Evolutionary conservation across 1,284 basidiomycete species (phyloP).

Genomic region (Cutaneotrichosporon cutaneum): DNA sequence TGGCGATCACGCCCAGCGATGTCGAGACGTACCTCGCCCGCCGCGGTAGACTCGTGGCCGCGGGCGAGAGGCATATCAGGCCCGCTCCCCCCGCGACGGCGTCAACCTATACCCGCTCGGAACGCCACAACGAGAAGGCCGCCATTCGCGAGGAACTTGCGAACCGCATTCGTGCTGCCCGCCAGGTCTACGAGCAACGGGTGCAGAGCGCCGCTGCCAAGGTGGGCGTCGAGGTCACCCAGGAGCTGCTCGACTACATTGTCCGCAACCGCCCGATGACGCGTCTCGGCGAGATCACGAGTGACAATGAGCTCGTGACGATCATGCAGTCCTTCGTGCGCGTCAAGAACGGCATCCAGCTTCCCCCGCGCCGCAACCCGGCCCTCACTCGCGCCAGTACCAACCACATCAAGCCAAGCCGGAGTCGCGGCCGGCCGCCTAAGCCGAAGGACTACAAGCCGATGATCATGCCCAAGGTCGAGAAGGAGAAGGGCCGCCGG

Average conservation of each 20-base stretch:
- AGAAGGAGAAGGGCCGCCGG: constrained; percentile 16
- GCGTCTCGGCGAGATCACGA: constrained; percentile 20
- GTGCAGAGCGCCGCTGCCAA: constrained; percentile 28
- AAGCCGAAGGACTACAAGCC: constrained; percentile 10
- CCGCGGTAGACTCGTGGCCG: neutral
- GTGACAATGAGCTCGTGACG: constrained; percentile 19
- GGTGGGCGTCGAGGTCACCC: constrained; percentile 23
- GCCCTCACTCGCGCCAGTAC: neutral
- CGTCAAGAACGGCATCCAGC: constrained; percentile 12
- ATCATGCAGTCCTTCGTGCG: constrained; percentile 26
- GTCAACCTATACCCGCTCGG: neutral
- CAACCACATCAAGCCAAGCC: neutral
- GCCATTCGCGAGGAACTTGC: constrained; percentile 33
- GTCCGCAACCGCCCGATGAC: constrained; percentile 25
- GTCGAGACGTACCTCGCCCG: constrained; percentile 48
- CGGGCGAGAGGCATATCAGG: neutral
- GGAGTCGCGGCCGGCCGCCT: constrained; percentile 4
- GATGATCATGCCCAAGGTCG: neutral
- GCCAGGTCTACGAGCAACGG: constrained; percentile 33
- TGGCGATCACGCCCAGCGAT: constrained; percentile 29
- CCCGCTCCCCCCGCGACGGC: neutral
- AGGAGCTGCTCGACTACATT: constrained; percentile 31
- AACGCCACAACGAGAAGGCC: neutral
- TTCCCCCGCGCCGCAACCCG: constrained; percentile 5
- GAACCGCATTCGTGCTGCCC: constrained; percentile 28